A percentile compares a stretch with the other conserved stretches of the same genome.
These are phyloP conservation scores for Diospyros kaki DNA, from an alignment of 148 eudicot species.

Conservation along the genomic window DNA sequence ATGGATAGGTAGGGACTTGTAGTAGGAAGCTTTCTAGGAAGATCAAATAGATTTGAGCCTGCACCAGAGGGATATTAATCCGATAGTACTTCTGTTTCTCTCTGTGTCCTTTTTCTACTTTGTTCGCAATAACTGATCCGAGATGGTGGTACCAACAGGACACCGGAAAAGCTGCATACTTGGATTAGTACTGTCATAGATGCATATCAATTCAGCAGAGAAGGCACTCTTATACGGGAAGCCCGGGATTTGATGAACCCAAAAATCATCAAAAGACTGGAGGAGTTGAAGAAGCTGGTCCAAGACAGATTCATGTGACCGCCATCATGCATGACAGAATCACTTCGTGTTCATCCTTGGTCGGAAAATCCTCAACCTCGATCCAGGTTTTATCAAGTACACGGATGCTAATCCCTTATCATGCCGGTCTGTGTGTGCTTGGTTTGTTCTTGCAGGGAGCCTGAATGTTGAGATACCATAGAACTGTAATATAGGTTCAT, in stretches of 20 bases:
- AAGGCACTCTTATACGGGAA: conserved; percentile 66
- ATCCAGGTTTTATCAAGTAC: neutral
- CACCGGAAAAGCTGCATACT: conserved; percentile 69
- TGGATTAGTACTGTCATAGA: conserved; percentile 58
- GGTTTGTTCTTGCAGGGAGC: no score
- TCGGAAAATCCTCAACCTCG: conserved; percentile 6
- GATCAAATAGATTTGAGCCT: neutral
- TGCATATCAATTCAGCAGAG: conserved; percentile 74
- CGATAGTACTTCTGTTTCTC: neutral
- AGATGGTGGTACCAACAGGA: conserved; percentile 38
- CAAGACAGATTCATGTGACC: conserved; percentile 69
- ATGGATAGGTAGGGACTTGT: no score
- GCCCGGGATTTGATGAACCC: conserved; percentile 81
- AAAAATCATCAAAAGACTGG: conserved; percentile 50
- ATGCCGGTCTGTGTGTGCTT: neutral
- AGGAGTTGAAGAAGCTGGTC: conserved; percentile 57
- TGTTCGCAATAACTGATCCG: neutral
- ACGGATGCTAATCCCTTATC: neutral
- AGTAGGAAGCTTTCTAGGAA: no score
- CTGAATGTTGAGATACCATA: no score
- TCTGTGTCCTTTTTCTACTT: neutral
- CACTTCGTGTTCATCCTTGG: neutral
- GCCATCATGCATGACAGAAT: neutral
- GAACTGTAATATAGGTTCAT: no score
- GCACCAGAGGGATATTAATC: neutral